Evolutionary conservation across 805 yeast genomes (phyloP).

Genomic region (Candida palmyrensis): DNA sequence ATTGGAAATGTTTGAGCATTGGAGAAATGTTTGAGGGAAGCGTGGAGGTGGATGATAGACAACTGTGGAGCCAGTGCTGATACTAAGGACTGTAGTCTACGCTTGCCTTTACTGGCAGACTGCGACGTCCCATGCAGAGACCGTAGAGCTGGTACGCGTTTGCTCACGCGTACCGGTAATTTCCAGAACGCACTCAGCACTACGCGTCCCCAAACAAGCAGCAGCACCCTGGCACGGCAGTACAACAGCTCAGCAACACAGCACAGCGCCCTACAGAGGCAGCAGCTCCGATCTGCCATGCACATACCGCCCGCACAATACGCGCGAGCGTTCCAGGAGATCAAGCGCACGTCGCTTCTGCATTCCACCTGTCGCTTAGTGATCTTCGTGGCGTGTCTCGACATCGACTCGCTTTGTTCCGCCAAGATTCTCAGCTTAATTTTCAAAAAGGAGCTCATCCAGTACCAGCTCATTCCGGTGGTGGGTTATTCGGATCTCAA

Average conservation of each 20-base stretch:
- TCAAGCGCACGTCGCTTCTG: constrained; percentile 68
- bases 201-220: background rate
- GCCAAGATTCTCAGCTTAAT: constrained; percentile 68
- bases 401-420: constrained; percentile 89
- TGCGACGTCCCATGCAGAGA: too few species aligned
- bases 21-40: too few species aligned
- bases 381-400: constrained; percentile 83
- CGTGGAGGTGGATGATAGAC: too few species aligned
- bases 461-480: constrained; percentile 85
- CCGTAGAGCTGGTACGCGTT: too few species aligned
- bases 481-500: constrained; percentile 84
- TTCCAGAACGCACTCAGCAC: background rate
- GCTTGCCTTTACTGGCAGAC: too few species aligned
- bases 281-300: constrained; percentile 39
- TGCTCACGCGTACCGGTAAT: background rate
- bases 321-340: constrained; percentile 59
- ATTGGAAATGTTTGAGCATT: too few species aligned
- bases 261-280: too few species aligned
- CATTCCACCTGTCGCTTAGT: constrained; percentile 91
- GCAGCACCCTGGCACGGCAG: too few species aligned
- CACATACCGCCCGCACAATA: constrained; percentile 69
- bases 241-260: too few species aligned
- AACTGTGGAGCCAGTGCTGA: too few species aligned
- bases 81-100: too few species aligned
- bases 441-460: constrained; percentile 76